Conservation (phyloP, 78 protist species). For the Dictyostelium purpureum region DNA sequence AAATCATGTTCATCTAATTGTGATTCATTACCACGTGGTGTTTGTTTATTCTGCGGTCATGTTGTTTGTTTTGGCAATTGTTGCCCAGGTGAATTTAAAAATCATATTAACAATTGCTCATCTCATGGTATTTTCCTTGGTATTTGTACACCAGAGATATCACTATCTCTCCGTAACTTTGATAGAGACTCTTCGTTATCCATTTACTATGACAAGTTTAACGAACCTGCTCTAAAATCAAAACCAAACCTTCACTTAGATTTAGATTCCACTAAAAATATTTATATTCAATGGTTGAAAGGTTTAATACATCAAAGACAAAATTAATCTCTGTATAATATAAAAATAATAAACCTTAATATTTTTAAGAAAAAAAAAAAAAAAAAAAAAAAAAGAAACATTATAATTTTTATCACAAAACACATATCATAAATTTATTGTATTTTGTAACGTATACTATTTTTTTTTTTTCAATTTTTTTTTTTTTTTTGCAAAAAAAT, state of each 20-base stretch:
- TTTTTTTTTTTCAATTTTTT: not conserved
- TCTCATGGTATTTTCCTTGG: slow-evolving; percentile 7
- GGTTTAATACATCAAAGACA: not conserved
- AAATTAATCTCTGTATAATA: not conserved
- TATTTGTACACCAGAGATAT: slow-evolving; percentile 21
- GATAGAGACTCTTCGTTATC: not conserved
- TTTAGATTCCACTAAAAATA: not conserved
- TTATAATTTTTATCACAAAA: not conserved
- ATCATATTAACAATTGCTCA: slow-evolving; percentile 6
- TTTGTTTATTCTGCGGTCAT: slow-evolving; percentile 39
- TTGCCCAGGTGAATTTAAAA: slow-evolving; percentile 17
- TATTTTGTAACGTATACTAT: too few relatives aligned
- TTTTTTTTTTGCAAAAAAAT: not conserved
- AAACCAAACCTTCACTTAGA: slow-evolving; percentile 45
- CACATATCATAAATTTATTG: not conserved
- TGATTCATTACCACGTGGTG: slow-evolving; percentile 51
- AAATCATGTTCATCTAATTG: slow-evolving; percentile 32
- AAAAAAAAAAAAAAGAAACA: too few relatives aligned
- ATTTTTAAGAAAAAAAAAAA: too few relatives aligned
- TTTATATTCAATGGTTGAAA: slow-evolving; percentile 39
- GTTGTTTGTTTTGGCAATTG: slow-evolving; percentile 34
- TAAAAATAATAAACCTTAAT: too few relatives aligned
- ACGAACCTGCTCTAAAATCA: slow-evolving; percentile 42
- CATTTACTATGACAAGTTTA: slow-evolving; percentile 38
- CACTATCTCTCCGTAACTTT: not conserved